Base-by-base conservation (phyloP, 768 basidiomycete genomes). In the Cystobasidium ongulense region DNA sequence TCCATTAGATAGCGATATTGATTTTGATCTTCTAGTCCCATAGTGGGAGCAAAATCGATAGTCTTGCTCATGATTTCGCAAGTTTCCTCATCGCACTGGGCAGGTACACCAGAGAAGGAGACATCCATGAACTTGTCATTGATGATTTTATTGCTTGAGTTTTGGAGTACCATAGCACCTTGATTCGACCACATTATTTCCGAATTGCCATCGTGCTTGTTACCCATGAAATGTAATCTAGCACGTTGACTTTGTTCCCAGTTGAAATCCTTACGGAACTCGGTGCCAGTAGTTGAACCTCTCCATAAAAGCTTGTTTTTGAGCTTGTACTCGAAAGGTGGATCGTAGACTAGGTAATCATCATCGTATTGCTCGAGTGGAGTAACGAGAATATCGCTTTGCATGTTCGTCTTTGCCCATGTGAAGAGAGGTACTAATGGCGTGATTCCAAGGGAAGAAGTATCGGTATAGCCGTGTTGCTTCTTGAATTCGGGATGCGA, bases 1-100 rank as follows among this genome's bases (percentile, higher is more conserved):
- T 97, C 94, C 75, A 94, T 82, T 39, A 95, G 84, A 79, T 94
- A 92, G 83, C 96, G 95, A 84, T 93, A 91, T 73, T 88, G 84
- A 91, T 92, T 95, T 78, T 92, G 75, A 17, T 75, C 74, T 35
- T 75, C 75, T 31, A 72, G 41, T 29, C 70, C 72, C 59, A 75
- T 59, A 23, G 13, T 85, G 86, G 76, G 90, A 54, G 73, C 72
- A 88, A 36, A 89, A 85, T 80, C 90, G 88, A 39, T 85, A 17
- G 50, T 11, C 5, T 23, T 18, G 0, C 31, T 38, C 66, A 75
- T 74, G 25, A 25, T 33, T 83, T 72, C 82, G 81, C 0, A 84
- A 80, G 75, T 88, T 82, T 1, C 90, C 77, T 17, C 88, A 1
- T 90, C 90, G 80, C 91, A 94, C 63, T 84, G 84, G 7, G 84